Conservation (phyloP, 1,284 basidiomycete species). For the Malassezia cuniculi region DNA sequence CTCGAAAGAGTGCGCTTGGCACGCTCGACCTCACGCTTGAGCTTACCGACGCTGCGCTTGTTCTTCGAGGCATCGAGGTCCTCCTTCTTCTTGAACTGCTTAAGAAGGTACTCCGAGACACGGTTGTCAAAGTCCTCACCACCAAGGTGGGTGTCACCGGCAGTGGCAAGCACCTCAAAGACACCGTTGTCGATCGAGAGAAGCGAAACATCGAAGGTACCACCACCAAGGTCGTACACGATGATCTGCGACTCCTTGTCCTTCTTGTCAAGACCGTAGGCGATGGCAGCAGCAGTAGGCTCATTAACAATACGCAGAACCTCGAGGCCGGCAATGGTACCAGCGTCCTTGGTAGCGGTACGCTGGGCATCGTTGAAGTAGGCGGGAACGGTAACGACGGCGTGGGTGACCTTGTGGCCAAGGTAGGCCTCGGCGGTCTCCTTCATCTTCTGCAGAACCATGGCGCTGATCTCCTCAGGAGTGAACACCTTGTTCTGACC, state of each 20-base stretch:
- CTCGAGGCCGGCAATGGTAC: constrained; percentile 85
- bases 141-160: constrained; percentile 96
- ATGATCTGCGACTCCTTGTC: constrained; percentile 90
- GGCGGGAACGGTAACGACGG: constrained; percentile 93
- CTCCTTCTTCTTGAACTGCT: constrained; percentile 46
- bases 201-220: constrained; percentile 96
- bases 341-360: constrained; percentile 96
- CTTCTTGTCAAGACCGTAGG: constrained; percentile 91
- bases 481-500: constrained; percentile 43
- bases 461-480: constrained; percentile 80
- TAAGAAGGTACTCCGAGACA: constrained; percentile 44
- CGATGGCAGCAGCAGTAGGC: constrained; percentile 85
- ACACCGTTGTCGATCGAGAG: constrained; percentile 92
- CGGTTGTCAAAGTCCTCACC: constrained; percentile 98
- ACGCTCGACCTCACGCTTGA: constrained; percentile 96
- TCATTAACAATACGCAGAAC: constrained; percentile 98
- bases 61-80: constrained; percentile 63
- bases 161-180: constrained; percentile 91
- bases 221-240: constrained; percentile 95
- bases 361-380: constrained; percentile 91
- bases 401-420: constrained; percentile 84
- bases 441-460: constrained; percentile 97
- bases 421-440: constrained; percentile 97
- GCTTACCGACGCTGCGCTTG: constrained; percentile 82
- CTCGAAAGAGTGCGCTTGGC: constrained; percentile 89